Base-by-base conservation (phyloP, 2,329 filamentous ascomycete species). In the Calonectria ilicicola region DNA sequence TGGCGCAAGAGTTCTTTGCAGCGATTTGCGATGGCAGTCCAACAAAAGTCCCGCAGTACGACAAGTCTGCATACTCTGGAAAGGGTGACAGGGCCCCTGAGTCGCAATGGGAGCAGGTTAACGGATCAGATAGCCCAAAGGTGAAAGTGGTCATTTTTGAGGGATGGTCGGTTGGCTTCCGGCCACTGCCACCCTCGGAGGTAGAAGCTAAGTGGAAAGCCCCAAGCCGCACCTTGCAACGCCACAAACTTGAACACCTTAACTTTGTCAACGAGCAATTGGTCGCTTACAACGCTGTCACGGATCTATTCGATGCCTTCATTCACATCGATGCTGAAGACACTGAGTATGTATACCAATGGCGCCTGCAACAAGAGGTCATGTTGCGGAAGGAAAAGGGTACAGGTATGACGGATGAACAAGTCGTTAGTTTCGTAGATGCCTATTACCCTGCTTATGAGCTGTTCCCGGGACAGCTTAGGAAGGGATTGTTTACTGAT, bases 121-220 rank as follows among this genome's bases (percentile, higher is more conserved):
- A 60, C 8, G 21, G n/a, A 2, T 21, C 53, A 12, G 32, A 12
- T 12, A 19, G 32, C 21, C 53, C 53, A 26, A 60, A 40, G 35
- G 53, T 60, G 32, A 35, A 60, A 9, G 53, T 60, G 29, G 53
- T 60, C 17, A 60, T 60, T 60, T 60, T 60, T 12, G 53, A 60
- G 10, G 53, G 53, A 1, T 60, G 53, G 53, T 60, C 53, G 26
- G 53, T 60, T 60, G 53, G 53, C 14, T 60, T 60, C 35, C 53
- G 53, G 5, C n/a, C 53, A 8, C 21, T 60, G 5, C 53, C 35
- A 2, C 21, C n/a, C 21, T 40, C 53, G 2, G 53, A 40, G 32
- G 32, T 60, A 9, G 53, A 60, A 21, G 53, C 21, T 14, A 60
- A 60, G 32, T 60, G 53, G 53, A 40, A 40, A 19, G 32, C 32